phyloP scores from a whole-genome alignment of 208 protist species.

The Histomonas meleagridis region DNA sequence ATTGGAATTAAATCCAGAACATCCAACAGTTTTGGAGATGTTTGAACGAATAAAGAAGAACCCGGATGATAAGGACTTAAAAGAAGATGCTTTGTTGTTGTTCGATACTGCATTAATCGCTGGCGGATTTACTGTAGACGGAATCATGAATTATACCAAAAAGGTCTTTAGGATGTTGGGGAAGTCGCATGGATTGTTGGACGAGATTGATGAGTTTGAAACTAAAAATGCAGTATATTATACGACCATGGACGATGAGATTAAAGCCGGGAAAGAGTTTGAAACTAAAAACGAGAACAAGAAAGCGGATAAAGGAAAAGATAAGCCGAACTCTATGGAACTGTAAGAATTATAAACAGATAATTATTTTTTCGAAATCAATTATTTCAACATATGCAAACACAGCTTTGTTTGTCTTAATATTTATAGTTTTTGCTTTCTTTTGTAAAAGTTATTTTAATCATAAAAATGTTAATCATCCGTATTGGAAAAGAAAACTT shows the following conservation, averaged over 20 bases:
- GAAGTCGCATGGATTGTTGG: background rate
- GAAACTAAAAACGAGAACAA: no score
- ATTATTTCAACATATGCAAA: no score
- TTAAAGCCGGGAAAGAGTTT: no score
- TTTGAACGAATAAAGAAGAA: slow-evolving; percentile 34
- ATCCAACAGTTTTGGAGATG: slow-evolving; percentile 42
- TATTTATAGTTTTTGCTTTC: no score
- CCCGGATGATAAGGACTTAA: background rate
- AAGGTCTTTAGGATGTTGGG: slow-evolving; percentile 35
- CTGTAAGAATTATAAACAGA: no score
- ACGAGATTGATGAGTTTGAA: slow-evolving; percentile 33
- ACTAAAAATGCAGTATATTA: background rate
- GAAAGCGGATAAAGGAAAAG: no score
- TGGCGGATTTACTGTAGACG: slow-evolving; percentile 35
- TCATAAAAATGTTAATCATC: no score
- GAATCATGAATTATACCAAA: background rate
- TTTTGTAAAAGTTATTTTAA: no score
- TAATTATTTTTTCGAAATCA: no score
- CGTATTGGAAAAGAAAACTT: no score
- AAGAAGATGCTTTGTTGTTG: slow-evolving; percentile 21
- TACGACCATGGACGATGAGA: background rate
- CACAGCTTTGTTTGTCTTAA: no score
- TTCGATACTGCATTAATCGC: slow-evolving; percentile 38
- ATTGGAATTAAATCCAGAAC: slow-evolving; percentile 40
- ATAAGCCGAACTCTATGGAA: no score